Conservation (phyloP, 257 asterid genomes). For the Jaltomata sinuosa region DNA sequence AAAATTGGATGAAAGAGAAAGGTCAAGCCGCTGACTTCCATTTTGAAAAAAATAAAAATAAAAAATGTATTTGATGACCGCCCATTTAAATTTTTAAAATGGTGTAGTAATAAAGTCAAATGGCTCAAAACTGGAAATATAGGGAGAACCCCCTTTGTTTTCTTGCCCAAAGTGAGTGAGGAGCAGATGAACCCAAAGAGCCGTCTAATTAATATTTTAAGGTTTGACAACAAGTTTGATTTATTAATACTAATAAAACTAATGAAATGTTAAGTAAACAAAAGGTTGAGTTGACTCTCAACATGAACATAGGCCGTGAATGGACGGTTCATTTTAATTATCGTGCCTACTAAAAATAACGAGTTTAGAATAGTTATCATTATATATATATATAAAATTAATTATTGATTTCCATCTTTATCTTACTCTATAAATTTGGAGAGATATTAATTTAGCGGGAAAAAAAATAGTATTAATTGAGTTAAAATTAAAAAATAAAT, state of each 20-base stretch:
- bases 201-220: not conserved
- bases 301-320: not conserved
- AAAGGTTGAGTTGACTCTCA: not conserved
- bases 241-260: not conserved
- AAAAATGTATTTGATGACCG: not conserved
- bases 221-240: not conserved
- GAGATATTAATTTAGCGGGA: too few species aligned
- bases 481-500: too few species aligned
- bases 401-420: too few species aligned
- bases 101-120: not conserved
- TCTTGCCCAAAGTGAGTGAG: not conserved
- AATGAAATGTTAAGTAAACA: not conserved
- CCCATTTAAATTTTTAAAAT: not conserved
- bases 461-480: too few species aligned
- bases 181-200: not conserved
- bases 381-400: too few species aligned
- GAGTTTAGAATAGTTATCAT: too few species aligned
- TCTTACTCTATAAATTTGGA: too few species aligned
- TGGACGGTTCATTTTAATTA: too few species aligned
- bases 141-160: not conserved
- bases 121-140: not conserved
- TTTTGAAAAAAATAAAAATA: not conserved
- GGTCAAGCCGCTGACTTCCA: not conserved
- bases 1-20: not conserved
- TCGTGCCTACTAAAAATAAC: too few species aligned